phyloP scores from a whole-genome alignment of 2,329 filamentous ascomycete genomes.

The Penicillium freii region DNA sequence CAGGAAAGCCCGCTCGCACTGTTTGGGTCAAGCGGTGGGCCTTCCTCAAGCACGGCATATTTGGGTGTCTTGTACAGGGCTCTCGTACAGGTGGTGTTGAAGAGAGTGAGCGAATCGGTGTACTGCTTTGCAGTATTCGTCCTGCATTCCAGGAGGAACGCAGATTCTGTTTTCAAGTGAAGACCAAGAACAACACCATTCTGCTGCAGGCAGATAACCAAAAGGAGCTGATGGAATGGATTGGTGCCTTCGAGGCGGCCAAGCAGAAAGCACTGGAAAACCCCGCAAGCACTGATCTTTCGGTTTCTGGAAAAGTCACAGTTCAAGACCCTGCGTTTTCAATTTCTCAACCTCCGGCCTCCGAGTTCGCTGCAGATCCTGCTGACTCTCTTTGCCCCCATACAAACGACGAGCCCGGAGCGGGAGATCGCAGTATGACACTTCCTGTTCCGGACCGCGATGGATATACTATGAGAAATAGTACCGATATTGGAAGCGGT shows the following conservation, averaged over 20 bases:
- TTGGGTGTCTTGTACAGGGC: slow-evolving; percentile 88
- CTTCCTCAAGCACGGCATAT: slow-evolving; percentile 92
- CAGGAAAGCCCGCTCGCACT: slow-evolving; percentile 86
- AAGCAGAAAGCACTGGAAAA: slow-evolving; percentile 89
- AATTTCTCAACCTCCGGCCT: slow-evolving; percentile 81
- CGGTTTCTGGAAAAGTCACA: slow-evolving; percentile 43
- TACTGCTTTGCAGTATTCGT: slow-evolving; percentile 87
- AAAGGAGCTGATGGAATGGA: slow-evolving; percentile 87
- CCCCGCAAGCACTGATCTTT: slow-evolving; percentile 53
- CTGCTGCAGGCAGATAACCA: slow-evolving; percentile 93
- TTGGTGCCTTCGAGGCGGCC: slow-evolving; percentile 86
- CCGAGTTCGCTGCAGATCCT: slow-evolving; percentile 83
- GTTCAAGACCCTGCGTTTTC: slow-evolving; percentile 75
- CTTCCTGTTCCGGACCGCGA: slow-evolving; percentile 66
- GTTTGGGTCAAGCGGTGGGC: slow-evolving; percentile 92
- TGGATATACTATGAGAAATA: slow-evolving; percentile 59
- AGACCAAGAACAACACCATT: slow-evolving; percentile 90
- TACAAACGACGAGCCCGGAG: slow-evolving; percentile 54
- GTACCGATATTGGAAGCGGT: slow-evolving; percentile 63
- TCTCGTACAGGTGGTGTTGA: slow-evolving; percentile 78
- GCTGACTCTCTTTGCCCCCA: slow-evolving; percentile 63
- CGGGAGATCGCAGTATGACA: slow-evolving; percentile 61
- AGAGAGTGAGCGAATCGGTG: slow-evolving; percentile 93
- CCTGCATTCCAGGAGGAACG: slow-evolving; percentile 90
- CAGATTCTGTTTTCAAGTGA: slow-evolving; percentile 96